These are phyloP conservation scores for Nicotiana knightiana DNA, from an alignment of 257 asterid genomes.

Conservation along the genomic window DNA sequence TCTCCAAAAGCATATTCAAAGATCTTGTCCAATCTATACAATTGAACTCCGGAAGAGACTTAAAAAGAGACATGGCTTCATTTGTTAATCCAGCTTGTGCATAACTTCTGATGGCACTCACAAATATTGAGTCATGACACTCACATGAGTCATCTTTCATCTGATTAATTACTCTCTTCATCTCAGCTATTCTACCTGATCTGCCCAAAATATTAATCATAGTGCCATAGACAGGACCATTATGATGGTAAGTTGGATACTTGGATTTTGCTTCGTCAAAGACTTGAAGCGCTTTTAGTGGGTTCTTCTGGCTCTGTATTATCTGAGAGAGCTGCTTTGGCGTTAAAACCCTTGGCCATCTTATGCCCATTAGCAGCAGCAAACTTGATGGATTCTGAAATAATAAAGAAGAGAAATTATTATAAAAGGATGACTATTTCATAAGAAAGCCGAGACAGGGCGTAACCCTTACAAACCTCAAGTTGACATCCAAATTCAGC, in stretches of 20 bases:
- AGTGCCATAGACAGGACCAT: conserved; percentile 66
- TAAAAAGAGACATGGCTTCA: conserved; percentile 69
- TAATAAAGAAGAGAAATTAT: background rate
- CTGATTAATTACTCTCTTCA: conserved; percentile 54
- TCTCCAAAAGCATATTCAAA: conserved; percentile 64
- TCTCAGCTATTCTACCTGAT: conserved; percentile 58
- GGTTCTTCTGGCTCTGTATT: conserved; percentile 63
- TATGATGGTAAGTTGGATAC: conserved; percentile 68
- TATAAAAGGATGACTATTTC: background rate
- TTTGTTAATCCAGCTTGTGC: conserved; percentile 47
- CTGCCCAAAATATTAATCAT: conserved; percentile 63
- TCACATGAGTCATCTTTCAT: conserved; percentile 80
- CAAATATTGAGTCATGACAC: conserved; percentile 65
- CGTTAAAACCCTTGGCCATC: conserved; percentile 83
- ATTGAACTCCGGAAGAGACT: conserved; percentile 65
- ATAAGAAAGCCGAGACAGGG: too few species aligned
- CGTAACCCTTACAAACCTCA: too few species aligned
- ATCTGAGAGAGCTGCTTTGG: conserved; percentile 71
- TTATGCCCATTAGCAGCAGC: conserved; percentile 34
- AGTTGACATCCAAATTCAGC: too few species aligned
- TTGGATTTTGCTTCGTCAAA: conserved; percentile 58
- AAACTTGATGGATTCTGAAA: conserved; percentile 4
- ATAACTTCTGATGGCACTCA: conserved; percentile 50
- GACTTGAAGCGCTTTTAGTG: conserved; percentile 65
- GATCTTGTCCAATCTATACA: conserved; percentile 73